Evolutionary conservation across 2,329 filamentous ascomycete species (phyloP).

Genomic region (Periconia digitata): DNA sequence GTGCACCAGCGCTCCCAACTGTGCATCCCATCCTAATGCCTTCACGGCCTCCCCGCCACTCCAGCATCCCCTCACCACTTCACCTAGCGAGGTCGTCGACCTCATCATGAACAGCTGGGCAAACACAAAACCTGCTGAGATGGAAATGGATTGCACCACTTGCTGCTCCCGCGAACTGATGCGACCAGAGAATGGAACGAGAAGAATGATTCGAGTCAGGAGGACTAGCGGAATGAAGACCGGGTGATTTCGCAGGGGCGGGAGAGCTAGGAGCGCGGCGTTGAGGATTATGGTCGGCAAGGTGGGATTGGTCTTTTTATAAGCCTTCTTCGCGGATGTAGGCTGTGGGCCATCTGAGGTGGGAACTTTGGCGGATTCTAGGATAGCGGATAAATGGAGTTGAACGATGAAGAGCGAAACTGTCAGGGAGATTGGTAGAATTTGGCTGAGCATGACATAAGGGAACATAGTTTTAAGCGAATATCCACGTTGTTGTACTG

Average conservation of each 20-base stretch:
- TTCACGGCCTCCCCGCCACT: slow-evolving; percentile 20
- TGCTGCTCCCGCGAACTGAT: slow-evolving; percentile 18
- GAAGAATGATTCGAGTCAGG: slow-evolving; percentile 19
- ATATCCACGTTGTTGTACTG: slow-evolving; percentile 18
- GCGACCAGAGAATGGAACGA: slow-evolving; percentile 24
- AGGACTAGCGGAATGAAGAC: slow-evolving; percentile 24
- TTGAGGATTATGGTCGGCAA: slow-evolving; percentile 32
- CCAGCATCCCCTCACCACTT: neutral
- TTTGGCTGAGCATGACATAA: slow-evolving; percentile 32
- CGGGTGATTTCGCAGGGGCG: slow-evolving; percentile 15
- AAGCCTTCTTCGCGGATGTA: slow-evolving; percentile 3
- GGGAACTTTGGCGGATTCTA: neutral
- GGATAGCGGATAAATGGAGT: slow-evolving; percentile 22
- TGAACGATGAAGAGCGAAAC: slow-evolving; percentile 28
- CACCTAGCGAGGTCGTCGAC: slow-evolving; percentile 9
- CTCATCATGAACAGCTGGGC: slow-evolving; percentile 23
- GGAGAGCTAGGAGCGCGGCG: slow-evolving; percentile 20
- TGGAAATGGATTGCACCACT: slow-evolving; percentile 20
- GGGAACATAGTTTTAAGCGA: slow-evolving; percentile 14
- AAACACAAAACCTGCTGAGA: slow-evolving; percentile 28
- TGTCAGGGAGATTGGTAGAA: slow-evolving; percentile 32
- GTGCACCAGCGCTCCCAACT: slow-evolving; percentile 19
- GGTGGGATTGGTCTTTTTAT: slow-evolving; percentile 19
- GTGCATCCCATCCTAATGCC: slow-evolving; percentile 31
- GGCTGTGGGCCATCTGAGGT: neutral